Conservation (phyloP, 345 rosid species). For the Tarenaya hassleriana region DNA sequence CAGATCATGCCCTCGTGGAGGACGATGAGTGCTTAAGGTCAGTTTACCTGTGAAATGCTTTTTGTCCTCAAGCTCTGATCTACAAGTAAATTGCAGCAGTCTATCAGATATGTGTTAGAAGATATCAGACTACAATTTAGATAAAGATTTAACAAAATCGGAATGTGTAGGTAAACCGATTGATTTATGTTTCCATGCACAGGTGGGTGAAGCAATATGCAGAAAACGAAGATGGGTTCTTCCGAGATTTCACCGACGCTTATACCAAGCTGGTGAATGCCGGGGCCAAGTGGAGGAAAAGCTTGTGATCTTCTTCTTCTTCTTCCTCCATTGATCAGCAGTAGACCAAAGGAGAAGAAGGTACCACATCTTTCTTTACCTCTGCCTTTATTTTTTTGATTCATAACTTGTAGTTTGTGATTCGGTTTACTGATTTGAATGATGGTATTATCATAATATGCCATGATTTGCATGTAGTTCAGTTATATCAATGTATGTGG, state of each 20-base stretch:
- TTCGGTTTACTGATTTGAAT: no score
- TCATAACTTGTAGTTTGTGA: no score
- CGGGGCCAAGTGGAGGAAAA: slow-evolving; percentile 66
- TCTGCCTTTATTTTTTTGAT: no score
- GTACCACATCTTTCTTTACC: no score
- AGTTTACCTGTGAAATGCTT: background rate
- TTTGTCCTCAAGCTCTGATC: slow-evolving; percentile 2
- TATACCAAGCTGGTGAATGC: slow-evolving; percentile 70
- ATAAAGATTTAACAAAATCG: no score
- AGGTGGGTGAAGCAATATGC: slow-evolving; percentile 81
- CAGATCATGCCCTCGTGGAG: slow-evolving; percentile 75
- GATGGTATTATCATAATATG: no score
- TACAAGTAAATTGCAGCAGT: slow-evolving; percentile 3
- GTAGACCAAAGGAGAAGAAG: no score
- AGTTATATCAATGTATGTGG: no score
- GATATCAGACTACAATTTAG: no score
- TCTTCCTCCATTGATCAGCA: no score
- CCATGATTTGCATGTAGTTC: no score
- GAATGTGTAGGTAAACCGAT: background rate
- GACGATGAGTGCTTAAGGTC: slow-evolving; percentile 86
- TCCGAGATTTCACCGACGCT: slow-evolving; percentile 68
- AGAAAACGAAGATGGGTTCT: slow-evolving; percentile 55
- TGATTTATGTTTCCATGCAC: slow-evolving; percentile 15
- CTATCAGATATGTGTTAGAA: background rate
- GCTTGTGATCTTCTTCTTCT: slow-evolving; percentile 22